Percentiles rank a stretch among this genome's conserved stretches.
These are phyloP conservation scores for Kurtzmaniella quercitrusa DNA, from an alignment of 1,139 yeast species.

Conservation along the genomic window DNA sequence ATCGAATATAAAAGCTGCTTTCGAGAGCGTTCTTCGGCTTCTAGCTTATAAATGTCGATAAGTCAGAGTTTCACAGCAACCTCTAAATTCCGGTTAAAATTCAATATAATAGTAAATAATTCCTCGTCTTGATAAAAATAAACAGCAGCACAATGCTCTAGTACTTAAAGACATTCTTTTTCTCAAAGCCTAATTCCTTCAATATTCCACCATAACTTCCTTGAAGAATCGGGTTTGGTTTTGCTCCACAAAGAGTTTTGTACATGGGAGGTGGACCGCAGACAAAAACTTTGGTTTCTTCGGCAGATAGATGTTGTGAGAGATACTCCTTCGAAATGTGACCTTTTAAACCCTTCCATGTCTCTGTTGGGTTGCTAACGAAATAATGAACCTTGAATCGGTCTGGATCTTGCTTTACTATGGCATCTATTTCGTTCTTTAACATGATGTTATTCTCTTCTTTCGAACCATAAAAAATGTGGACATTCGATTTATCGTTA, in stretches of 20 bases:
- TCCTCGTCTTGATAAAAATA: background rate
- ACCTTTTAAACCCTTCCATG: constrained; percentile 4
- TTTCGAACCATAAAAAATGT: constrained; percentile 2
- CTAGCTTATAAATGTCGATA: too few relatives aligned
- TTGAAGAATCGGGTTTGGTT: constrained; percentile 4
- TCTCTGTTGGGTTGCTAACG: constrained; percentile 3
- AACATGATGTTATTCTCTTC: constrained; percentile 3
- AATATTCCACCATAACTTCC: constrained; percentile 2
- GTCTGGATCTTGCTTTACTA: constrained; percentile 3
- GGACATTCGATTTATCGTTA: constrained; percentile 1
- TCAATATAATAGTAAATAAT: too few relatives aligned
- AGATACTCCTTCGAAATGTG: constrained; percentile 4
- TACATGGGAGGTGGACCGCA: constrained; percentile 4
- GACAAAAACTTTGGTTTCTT: constrained; percentile 4
- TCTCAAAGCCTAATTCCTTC: background rate
- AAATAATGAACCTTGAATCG: constrained; percentile 4
- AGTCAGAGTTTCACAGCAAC: too few relatives aligned
- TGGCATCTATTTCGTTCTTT: constrained; percentile 4
- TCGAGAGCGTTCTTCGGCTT: too few relatives aligned
- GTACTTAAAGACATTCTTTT: constrained; percentile 1
- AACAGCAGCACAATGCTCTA: background rate
- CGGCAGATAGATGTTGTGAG: background rate
- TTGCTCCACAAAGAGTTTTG: background rate
- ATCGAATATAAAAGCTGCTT: too few relatives aligned
- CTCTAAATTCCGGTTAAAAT: too few relatives aligned